phyloP scores from a whole-genome alignment of 257 asterid species.

The Petunia secreta region DNA sequence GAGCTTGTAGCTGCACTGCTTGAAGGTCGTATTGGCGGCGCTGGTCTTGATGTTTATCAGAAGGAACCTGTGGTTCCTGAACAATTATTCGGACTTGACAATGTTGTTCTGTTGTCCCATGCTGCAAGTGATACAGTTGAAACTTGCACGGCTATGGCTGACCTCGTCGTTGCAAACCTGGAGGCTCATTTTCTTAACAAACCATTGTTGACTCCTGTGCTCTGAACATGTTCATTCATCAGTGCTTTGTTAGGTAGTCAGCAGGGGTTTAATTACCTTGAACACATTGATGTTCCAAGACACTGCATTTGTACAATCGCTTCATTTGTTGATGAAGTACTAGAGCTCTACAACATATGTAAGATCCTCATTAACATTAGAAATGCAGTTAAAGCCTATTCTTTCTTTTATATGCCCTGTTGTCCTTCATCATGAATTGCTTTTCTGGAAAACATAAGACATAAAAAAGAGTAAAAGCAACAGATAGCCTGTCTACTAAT shows the following conservation, averaged over 20 bases:
- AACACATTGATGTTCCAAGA: slow-evolving; percentile 11
- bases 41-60: slow-evolving; percentile 86
- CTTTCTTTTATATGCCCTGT: too few species aligned
- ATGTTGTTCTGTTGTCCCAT: slow-evolving; percentile 73
- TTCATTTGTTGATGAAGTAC: neutral
- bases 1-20: slow-evolving; percentile 65
- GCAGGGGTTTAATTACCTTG: neutral
- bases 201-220: slow-evolving; percentile 69
- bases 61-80: slow-evolving; percentile 72
- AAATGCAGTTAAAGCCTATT: too few species aligned
- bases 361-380: too few species aligned
- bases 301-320: neutral
- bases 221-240: slow-evolving; percentile 36
- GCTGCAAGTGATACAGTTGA: slow-evolving; percentile 67
- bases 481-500: neutral
- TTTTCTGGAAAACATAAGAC: too few species aligned
- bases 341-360: neutral
- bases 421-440: too few species aligned
- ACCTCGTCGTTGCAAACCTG: slow-evolving; percentile 70
- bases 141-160: slow-evolving; percentile 70
- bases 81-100: slow-evolving; percentile 51
- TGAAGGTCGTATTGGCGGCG: slow-evolving; percentile 83
- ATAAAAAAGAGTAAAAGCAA: neutral
- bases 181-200: slow-evolving; percentile 66
- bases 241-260: neutral